Conservation (phyloP, 192 early-diverging fungal species). For the Paraglomus occultum region DNA sequence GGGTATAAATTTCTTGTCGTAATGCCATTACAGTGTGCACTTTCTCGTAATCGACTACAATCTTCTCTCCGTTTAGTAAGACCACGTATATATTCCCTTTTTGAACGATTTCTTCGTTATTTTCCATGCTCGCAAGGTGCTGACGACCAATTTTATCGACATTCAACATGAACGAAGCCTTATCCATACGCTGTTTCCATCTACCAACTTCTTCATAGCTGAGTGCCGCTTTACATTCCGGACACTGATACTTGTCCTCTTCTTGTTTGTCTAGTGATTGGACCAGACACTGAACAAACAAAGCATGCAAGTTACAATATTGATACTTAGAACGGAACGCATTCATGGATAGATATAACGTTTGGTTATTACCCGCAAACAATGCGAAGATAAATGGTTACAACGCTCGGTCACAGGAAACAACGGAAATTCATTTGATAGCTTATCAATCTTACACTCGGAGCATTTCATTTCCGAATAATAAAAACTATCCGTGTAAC, state of each 20-base stretch:
- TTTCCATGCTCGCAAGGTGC: background rate
- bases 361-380: constrained; percentile 26
- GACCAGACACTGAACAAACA: constrained; percentile 12
- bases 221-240: constrained; percentile 5
- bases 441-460: constrained; percentile 27
- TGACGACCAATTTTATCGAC: background rate
- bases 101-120: constrained; percentile 12
- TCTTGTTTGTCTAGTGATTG: background rate
- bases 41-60: background rate
- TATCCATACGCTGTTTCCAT: constrained; percentile 1
- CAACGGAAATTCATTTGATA: constrained; percentile 28
- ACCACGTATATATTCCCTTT: constrained; percentile 20
- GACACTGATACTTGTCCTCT: constrained; percentile 1
- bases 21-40: background rate
- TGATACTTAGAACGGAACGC: too few relatives aligned
- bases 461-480: constrained; percentile 32
- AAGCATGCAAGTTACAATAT: too few relatives aligned
- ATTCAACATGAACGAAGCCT: constrained; percentile 28
- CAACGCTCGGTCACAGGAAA: constrained; percentile 27
- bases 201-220: background rate
- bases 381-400: constrained; percentile 29
- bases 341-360: background rate
- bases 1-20: background rate
- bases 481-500: too few relatives aligned
- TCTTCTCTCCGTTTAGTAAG: constrained; percentile 22